phyloP scores from a whole-genome alignment of 768 basidiomycete genomes.

The Steccherinum ochraceum region DNA sequence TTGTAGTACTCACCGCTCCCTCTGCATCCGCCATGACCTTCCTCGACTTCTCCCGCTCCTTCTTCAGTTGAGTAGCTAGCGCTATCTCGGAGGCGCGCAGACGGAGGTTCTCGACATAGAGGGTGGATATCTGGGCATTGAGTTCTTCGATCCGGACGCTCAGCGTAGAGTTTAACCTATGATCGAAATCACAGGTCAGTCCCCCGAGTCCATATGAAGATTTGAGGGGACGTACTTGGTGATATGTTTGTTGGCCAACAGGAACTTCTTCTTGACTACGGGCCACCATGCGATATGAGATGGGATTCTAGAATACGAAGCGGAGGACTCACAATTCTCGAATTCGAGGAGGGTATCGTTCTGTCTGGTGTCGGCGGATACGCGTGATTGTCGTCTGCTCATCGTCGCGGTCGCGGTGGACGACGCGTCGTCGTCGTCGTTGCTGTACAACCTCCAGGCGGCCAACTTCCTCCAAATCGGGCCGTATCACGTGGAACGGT shows the following conservation, averaged over 20 bases:
- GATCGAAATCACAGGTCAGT: conserved; percentile 6
- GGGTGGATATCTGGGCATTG: conserved; percentile 74
- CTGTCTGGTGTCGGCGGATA: conserved; percentile 58
- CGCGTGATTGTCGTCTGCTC: conserved; percentile 32
- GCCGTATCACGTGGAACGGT: not conserved
- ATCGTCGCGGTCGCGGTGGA: conserved; percentile 20
- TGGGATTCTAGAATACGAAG: not conserved
- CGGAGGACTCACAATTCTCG: conserved; percentile 64
- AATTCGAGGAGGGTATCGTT: conserved; percentile 80
- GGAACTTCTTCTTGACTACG: conserved; percentile 87
- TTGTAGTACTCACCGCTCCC: conserved; percentile 47
- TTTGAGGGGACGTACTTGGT: conserved; percentile 54
- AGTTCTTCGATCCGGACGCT: conserved; percentile 82
- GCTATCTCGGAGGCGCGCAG: conserved; percentile 77
- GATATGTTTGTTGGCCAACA: conserved; percentile 87
- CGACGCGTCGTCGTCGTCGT: conserved; percentile 1
- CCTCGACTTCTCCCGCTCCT: conserved; percentile 71
- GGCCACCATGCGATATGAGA: conserved; percentile 13
- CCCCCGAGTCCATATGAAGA: not conserved
- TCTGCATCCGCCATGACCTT: conserved; percentile 71
- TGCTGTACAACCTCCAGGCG: not conserved
- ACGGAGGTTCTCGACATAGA: conserved; percentile 78
- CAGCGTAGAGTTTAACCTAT: conserved; percentile 78
- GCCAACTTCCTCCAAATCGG: not conserved
- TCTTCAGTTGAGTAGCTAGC: conserved; percentile 68